phyloP scores from a whole-genome alignment of 805 yeast genomes.

The Saccharomycopsis amapae region DNA sequence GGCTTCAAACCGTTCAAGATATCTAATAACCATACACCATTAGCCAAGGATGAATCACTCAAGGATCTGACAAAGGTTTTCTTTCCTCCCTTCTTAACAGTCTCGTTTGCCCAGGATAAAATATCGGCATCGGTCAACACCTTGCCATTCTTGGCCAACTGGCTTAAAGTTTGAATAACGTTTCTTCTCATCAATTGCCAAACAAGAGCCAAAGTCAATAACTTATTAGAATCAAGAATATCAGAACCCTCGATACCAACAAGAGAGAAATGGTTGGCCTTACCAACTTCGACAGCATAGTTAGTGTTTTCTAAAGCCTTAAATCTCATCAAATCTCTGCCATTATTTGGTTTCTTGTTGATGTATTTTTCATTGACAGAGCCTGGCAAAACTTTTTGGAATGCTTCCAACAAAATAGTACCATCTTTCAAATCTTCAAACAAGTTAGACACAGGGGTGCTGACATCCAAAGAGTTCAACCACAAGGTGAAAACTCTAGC shows the following conservation, averaged over 20 bases:
- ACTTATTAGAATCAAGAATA: constrained; percentile 86
- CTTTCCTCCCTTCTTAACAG: constrained; percentile 82
- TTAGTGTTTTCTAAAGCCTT: constrained; percentile 97
- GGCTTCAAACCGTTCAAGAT: constrained; percentile 91
- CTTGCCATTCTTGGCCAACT: constrained; percentile 63
- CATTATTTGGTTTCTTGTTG: constrained; percentile 75
- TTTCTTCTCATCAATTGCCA: constrained; percentile 99
- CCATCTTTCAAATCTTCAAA: constrained; percentile 97
- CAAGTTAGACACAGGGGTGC: constrained; percentile 84
- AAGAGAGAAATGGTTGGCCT: constrained; percentile 82
- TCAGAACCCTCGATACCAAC: constrained; percentile 99
- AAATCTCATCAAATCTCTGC: constrained; percentile 75
- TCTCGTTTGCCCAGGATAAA: constrained; percentile 87
- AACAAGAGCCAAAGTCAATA: constrained; percentile 84
- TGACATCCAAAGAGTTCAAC: constrained; percentile 94
- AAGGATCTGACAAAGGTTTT: constrained; percentile 66
- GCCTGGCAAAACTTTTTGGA: constrained; percentile 93
- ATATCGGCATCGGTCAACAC: constrained; percentile 81
- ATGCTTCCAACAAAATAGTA: constrained; percentile 79
- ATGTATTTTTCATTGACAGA: constrained; percentile 71
- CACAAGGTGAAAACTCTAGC: constrained; percentile 97
- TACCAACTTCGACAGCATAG: constrained; percentile 95
- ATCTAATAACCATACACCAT: constrained; percentile 79
- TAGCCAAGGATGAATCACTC: constrained; percentile 70
- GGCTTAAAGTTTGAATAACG: constrained; percentile 74